Evolutionary conservation across 768 basidiomycete genomes (phyloP), one percentile per base, ranked within the genome.

Genomic region (Lactifluus pinguis): DNA sequence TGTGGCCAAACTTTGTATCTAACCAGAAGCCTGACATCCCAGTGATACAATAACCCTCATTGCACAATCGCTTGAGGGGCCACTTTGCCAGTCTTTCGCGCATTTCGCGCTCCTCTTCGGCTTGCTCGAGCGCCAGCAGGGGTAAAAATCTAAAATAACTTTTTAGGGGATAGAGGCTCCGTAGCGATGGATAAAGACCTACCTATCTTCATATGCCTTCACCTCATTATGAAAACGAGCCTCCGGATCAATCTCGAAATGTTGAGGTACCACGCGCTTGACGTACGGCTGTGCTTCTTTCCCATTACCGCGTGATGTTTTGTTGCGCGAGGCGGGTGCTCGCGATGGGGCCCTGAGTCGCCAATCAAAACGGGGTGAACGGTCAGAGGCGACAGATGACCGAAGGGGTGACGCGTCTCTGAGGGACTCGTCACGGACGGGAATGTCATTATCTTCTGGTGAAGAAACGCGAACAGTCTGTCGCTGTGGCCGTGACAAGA

Each of bases 21-120:
- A 85, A 69, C 89, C 87, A 90, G 68, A 79, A 92, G 0, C 80
- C 88, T 15, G 73, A 77, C 25, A 92, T 73, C 17, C 76, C 82
- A 0, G 83, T 85, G 36, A 93, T 68, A 54, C 83, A 81, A 67
- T 89, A 92, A 0, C 91, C 91, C 65, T 87, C 85, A n/a, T 79
- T 74, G 64, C 77, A 72, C 47, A 92, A 73, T 21, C 80, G 78
- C 30, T 77, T 74, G 4, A 85, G 58, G 11, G 81, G 76, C 91
- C 90, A 92, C 15, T 78, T 80, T 1, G 82, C 76, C 15, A 93
- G 76, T 39, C 91, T 82, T 62, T 87, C 76, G 53, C 76, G 77
- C 25, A 89, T 69, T 1, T 81, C 76, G 1, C 78, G 77, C 63
- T 85, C 83, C 42, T 80, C 82, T 66, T 88, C 83, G 0, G 75